Evolutionary conservation across 805 yeast genomes (phyloP).

Genomic region (Candida stauntonica): DNA sequence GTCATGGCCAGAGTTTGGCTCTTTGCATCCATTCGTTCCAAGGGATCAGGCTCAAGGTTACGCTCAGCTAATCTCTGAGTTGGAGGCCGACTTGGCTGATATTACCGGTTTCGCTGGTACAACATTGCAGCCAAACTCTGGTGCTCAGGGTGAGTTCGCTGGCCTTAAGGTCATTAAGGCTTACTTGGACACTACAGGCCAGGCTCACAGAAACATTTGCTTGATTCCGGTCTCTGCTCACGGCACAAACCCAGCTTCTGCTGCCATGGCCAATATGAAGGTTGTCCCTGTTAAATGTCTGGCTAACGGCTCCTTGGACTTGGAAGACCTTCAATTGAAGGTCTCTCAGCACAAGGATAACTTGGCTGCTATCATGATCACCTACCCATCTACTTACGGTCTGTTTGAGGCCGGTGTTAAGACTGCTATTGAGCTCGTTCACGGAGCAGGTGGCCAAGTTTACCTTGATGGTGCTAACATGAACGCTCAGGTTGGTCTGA

Average conservation of each 20-base stretch:
- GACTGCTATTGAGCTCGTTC: constrained; percentile 81
- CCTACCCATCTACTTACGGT: constrained; percentile 97
- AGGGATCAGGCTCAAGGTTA: constrained; percentile 86
- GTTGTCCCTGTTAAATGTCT: constrained; percentile 91
- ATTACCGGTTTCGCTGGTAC: constrained; percentile 93
- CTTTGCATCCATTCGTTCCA: constrained; percentile 93
- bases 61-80: constrained; percentile 63
- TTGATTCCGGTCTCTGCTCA: constrained; percentile 96
- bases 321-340: constrained; percentile 68
- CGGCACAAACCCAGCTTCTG: constrained; percentile 98
- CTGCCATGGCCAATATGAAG: constrained; percentile 93
- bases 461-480: constrained; percentile 98
- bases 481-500: constrained; percentile 98
- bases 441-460: constrained; percentile 87
- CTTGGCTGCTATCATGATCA: constrained; percentile 91
- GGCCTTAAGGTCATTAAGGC: constrained; percentile 84
- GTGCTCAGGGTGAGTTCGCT: constrained; percentile 97
- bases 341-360: constrained; percentile 63
- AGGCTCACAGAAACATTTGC: constrained; percentile 75
- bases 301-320: constrained; percentile 79
- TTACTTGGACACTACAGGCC: constrained; percentile 68
- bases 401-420: constrained; percentile 89
- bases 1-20: constrained; percentile 89
- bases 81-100: constrained; percentile 80
- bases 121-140: constrained; percentile 93